Conservation (phyloP, 306 rosid species). For the Begonia fuchsioides region DNA sequence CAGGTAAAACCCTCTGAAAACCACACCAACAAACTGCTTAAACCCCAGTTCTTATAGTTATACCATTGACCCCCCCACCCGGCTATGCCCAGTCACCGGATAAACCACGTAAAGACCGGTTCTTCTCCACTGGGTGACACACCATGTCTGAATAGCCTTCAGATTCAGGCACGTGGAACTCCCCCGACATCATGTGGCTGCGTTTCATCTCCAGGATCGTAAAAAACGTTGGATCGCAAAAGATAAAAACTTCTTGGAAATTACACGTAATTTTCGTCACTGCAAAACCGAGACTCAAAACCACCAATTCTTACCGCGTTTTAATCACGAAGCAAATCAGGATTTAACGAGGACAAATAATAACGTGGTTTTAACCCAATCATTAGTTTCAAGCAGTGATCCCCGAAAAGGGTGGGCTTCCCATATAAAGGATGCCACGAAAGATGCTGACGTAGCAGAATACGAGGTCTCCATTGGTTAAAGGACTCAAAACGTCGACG, state of each 20-base stretch:
- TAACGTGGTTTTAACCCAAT: too few relatives aligned
- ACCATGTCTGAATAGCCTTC: background rate
- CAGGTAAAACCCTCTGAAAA: slow-evolving; percentile 66
- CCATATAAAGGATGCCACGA: too few relatives aligned
- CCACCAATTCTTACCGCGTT: too few relatives aligned
- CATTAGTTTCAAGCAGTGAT: too few relatives aligned
- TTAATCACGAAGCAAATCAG: too few relatives aligned
- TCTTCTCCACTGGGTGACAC: slow-evolving; percentile 41
- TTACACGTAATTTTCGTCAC: too few relatives aligned
- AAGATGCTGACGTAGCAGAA: too few relatives aligned
- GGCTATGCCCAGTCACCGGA: slow-evolving; percentile 20
- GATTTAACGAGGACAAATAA: too few relatives aligned
- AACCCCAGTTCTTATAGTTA: slow-evolving; percentile 62
- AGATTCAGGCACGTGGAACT: slow-evolving; percentile 32
- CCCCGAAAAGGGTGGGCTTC: too few relatives aligned
- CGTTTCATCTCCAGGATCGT: slow-evolving; percentile 49
- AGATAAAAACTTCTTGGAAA: background rate
- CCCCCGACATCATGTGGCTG: slow-evolving; percentile 23
- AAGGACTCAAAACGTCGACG: too few relatives aligned
- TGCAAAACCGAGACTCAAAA: too few relatives aligned
- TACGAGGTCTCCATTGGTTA: too few relatives aligned
- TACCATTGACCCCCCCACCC: slow-evolving; percentile 44
- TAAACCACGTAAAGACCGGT: slow-evolving; percentile 55
- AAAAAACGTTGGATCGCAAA: slow-evolving; percentile 54
- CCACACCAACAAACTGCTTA: slow-evolving; percentile 33